Percentiles rank a stretch among this genome's conserved stretches.
Evolutionary conservation across 805 yeast species (phyloP).

Genomic region (Metschnikowia anglica): DNA sequence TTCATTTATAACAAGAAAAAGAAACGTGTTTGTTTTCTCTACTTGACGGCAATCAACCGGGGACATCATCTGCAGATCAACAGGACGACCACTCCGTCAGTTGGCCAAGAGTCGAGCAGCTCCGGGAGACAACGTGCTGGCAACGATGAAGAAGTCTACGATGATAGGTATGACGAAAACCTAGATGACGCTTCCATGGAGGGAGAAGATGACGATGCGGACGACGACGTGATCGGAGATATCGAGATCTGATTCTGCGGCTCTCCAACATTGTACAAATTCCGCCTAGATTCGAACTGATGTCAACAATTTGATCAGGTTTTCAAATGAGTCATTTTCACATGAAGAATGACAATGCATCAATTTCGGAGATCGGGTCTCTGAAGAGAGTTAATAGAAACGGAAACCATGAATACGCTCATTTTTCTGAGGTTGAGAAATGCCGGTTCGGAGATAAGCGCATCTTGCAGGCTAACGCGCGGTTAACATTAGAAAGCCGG

Average conservation of each 20-base stretch:
- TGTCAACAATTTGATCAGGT: too few species aligned
- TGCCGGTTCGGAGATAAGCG: conserved; percentile 3
- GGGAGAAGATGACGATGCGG: conserved; percentile 19
- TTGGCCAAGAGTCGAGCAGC: conserved; percentile 27
- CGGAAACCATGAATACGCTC: neutral
- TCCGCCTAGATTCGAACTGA: too few species aligned
- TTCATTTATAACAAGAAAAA: conserved; percentile 87
- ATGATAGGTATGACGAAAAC: conserved; percentile 20
- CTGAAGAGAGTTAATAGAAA: neutral
- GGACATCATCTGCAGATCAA: conserved; percentile 33
- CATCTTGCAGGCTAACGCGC: conserved; percentile 1
- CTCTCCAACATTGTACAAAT: too few species aligned
- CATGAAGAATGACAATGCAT: too few species aligned
- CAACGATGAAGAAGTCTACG: conserved; percentile 10
- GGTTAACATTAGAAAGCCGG: neutral
- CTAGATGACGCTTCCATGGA: conserved; percentile 18
- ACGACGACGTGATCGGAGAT: conserved; percentile 38
- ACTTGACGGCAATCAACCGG: conserved; percentile 53
- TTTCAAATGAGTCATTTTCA: too few species aligned
- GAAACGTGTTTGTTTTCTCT: conserved; percentile 86
- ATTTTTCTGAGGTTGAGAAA: neutral
- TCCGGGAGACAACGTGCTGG: conserved; percentile 8
- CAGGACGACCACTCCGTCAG: conserved; percentile 15
- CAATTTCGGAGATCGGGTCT: too few species aligned
- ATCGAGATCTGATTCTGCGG: conserved; percentile 29